Evolutionary conservation across 305 asterid genomes (phyloP), one percentile per base, ranked within the genome.

Genomic region (Fraxinus ornus): DNA sequence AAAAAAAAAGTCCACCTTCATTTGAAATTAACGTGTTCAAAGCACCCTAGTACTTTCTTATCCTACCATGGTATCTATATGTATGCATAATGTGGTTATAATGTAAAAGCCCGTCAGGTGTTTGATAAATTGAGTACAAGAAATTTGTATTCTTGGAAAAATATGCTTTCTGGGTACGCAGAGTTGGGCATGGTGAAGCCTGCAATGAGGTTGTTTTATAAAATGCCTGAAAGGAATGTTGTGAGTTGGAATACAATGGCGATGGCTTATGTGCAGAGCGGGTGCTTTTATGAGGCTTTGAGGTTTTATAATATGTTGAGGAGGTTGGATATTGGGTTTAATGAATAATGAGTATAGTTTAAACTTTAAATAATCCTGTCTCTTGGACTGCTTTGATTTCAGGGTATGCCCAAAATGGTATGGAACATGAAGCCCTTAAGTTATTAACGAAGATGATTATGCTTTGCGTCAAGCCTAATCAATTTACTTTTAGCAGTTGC

Each of bases 221-320:
- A 86, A 87, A 94, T 93, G 98, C 94, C 97, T 1, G 91, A 84
- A 62, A 91, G 88, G 84, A 94, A 94, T 80, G 85, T 86, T 3
- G 94, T 94, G 37, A 87, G 94, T 60, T 93, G 98, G 97, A 94
- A 93, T 85, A 87, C 95, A 17, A 89, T 93, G 97, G 93, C 87
- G 81, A 90, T 87, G 86, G 97, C 91, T 0, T 87, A 83, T 75
- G 93, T 93, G 75, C 91, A 88, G 73, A 44, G 82, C 24, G 97
- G 93, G 44, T 30, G 77, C 77, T 88, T 84, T 78, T 71, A 86
- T 26, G 88, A 87, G 90, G 94, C 97, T 21, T 39, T 92, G 81
- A 90, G 81, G 88, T 83, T 86, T 81, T 89, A 88, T 84, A 82
- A 79, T 73, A 93, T 89, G 89, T 77, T 91, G 33, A 88, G 97